A percentile compares a stretch with the other conserved stretches of the same genome.
Conservation (phyloP, 2,329 filamentous ascomycete genomes). For the Penicillium vulpinum region DNA sequence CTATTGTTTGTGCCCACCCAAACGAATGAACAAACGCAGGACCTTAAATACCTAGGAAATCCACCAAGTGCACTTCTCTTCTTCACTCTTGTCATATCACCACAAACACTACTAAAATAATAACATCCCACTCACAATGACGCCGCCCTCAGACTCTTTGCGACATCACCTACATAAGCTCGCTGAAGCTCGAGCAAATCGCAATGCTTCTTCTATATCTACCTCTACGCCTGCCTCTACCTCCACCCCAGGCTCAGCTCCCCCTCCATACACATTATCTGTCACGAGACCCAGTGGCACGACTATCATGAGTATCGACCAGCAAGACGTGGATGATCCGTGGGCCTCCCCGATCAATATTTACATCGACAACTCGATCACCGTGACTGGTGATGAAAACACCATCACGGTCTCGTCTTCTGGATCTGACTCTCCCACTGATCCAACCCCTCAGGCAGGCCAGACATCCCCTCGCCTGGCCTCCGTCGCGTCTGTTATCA, state of each 20-base stretch:
- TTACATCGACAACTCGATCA: slow-evolving; percentile 39
- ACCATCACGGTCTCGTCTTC: slow-evolving; percentile 25
- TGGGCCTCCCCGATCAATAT: slow-evolving; percentile 29
- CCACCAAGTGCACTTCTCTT: not conserved
- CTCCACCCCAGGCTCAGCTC: slow-evolving; percentile 13
- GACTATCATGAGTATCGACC: slow-evolving; percentile 8
- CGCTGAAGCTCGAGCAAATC: slow-evolving; percentile 21
- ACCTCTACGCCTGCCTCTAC: not conserved
- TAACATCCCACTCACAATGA: slow-evolving; percentile 18
- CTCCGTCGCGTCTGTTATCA: not conserved
- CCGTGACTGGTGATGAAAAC: slow-evolving; percentile 36
- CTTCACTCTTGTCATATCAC: not conserved
- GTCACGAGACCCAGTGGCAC: slow-evolving; percentile 6
- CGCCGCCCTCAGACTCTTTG: slow-evolving; percentile 32
- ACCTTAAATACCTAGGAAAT: not conserved
- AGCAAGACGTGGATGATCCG: slow-evolving; percentile 20
- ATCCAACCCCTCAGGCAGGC: not conserved
- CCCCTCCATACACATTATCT: slow-evolving; percentile 26
- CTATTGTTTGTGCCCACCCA: slow-evolving; percentile 5
- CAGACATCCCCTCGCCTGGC: not conserved
- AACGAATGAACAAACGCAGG: not conserved
- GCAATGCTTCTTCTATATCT: slow-evolving; percentile 9
- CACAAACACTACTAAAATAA: not conserved
- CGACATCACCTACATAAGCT: slow-evolving; percentile 32
- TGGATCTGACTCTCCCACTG: not conserved